Conservation (phyloP, 2,329 filamentous ascomycete genomes). For the Colletotrichum sublineola region DNA sequence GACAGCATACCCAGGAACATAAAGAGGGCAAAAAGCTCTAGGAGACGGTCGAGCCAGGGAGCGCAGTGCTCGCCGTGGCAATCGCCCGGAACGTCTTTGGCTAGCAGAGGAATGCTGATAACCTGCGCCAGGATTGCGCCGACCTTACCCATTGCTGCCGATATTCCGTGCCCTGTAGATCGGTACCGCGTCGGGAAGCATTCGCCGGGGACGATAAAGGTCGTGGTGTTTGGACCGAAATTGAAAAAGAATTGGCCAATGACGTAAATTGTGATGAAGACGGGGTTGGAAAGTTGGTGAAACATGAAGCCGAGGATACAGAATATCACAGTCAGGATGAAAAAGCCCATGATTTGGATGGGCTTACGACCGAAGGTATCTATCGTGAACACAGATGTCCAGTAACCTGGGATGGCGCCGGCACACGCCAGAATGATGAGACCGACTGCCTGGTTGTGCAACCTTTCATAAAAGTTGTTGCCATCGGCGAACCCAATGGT, state of each 20-base stretch:
- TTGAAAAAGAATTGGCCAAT: constrained; percentile 77
- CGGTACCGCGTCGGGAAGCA: constrained; percentile 75
- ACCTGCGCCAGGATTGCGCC: constrained; percentile 77
- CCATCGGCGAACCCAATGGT: constrained; percentile 79
- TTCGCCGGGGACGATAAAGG: constrained; percentile 75
- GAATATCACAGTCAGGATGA: constrained; percentile 72
- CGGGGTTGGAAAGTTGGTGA: constrained; percentile 59
- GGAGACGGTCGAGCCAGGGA: constrained; percentile 77
- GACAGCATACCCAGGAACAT: constrained; percentile 80
- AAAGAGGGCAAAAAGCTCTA: constrained; percentile 84
- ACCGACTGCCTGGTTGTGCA: constrained; percentile 80
- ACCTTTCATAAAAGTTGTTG: constrained; percentile 73
- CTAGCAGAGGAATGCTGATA: constrained; percentile 73
- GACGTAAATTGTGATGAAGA: constrained; percentile 72
- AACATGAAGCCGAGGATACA: constrained; percentile 73
- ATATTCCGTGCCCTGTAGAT: constrained; percentile 73
- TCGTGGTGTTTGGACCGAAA: constrained; percentile 75
- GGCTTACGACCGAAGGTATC: constrained; percentile 84
- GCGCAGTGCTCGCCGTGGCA: constrained; percentile 64
- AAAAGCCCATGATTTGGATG: constrained; percentile 76
- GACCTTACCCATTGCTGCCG: constrained; percentile 75
- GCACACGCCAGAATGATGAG: constrained; percentile 84
- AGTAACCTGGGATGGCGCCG: constrained; percentile 84
- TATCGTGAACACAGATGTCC: constrained; percentile 79
- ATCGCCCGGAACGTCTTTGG: constrained; percentile 64